Base-by-base conservation (phyloP, 2,329 filamentous ascomycete genomes). In the Pseudocercospora vitis region DNA sequence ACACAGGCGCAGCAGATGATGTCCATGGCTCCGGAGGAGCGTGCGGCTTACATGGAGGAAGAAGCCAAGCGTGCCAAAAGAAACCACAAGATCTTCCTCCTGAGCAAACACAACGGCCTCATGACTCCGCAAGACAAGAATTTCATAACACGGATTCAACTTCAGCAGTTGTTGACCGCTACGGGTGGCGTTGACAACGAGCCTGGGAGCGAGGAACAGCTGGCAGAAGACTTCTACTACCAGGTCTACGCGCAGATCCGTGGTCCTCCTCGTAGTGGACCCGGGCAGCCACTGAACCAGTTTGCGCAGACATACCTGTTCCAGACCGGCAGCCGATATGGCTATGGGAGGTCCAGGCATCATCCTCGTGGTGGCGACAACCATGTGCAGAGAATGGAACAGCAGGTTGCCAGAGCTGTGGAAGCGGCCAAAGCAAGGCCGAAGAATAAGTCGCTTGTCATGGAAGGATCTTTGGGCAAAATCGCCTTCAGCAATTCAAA, bases 71-170 rank as follows among this genome's bases (percentile, higher is more conserved):
- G 94, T 47, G 91, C 94, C 4, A 99, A 99, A 78, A 84, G 94
- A 35, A 97, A 99, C 68, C 92, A 97, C 76, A 99, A 99, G 78
- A 97, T 99, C 58, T 92, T 91, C 75, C 78, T 95, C 35, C 76
- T 96, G 49, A 95, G 90, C 19, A 91, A 90, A 74, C 91, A 95
- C 65, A 99, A 99, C 67, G 94, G 94, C 19, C 76, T 99, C 57
- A 99, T 99, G 94, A 99, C 94, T 3, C 94, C 94, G 0, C 92
- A 97, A 69, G 94, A 99, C 74, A 99, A 99, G 79, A 99, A 96
- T 70, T 99, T 97, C 73, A 96, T 99, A 62, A 97, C 94, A 4
- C 86, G 94, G 14, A 99, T 99, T 61, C 94, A 99, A 71, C 80
- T 99, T 48, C 94, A 99, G 74, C 94, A 99, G 70, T 81, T 99